These are phyloP conservation scores for Parmelia sp. DNA, from an alignment of 495 filamentous ascomycete species.

Conservation along the genomic window DNA sequence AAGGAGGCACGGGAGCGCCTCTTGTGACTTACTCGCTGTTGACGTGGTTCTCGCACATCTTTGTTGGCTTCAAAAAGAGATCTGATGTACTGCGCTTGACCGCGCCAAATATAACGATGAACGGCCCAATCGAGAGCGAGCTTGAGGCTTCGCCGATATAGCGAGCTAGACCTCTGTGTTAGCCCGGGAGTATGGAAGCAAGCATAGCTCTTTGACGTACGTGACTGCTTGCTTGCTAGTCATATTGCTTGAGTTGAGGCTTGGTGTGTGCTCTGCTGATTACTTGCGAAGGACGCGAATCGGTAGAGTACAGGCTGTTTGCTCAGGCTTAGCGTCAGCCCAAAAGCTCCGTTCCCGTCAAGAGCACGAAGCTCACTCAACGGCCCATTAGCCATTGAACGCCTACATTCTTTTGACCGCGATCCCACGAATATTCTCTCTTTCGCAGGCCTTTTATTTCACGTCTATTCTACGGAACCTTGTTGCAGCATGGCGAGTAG, in stretches of 20 bases:
- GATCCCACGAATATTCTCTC: background rate
- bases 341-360: background rate
- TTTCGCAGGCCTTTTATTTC: background rate
- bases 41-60: constrained; percentile 75
- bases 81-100: constrained; percentile 92
- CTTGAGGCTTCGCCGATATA: constrained; percentile 91
- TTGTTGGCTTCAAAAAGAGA: constrained; percentile 93
- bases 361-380: no score
- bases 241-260: constrained; percentile 19
- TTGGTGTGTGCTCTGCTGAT: no score
- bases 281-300: no score
- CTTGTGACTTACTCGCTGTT: constrained; percentile 62
- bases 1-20: background rate
- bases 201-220: constrained; percentile 10
- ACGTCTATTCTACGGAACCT: background rate
- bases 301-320: no score
- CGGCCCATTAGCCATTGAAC: constrained; percentile 11
- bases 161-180: constrained; percentile 52
- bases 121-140: constrained; percentile 91
- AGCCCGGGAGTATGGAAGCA: background rate
- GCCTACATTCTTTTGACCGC: constrained; percentile 7
- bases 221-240: constrained; percentile 29
- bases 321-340: no score
- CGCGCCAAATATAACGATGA: constrained; percentile 83
- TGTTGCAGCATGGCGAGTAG: constrained; percentile 12